Base-by-base conservation (phyloP, 345 rosid genomes). In the Trapa bicornis region DNA sequence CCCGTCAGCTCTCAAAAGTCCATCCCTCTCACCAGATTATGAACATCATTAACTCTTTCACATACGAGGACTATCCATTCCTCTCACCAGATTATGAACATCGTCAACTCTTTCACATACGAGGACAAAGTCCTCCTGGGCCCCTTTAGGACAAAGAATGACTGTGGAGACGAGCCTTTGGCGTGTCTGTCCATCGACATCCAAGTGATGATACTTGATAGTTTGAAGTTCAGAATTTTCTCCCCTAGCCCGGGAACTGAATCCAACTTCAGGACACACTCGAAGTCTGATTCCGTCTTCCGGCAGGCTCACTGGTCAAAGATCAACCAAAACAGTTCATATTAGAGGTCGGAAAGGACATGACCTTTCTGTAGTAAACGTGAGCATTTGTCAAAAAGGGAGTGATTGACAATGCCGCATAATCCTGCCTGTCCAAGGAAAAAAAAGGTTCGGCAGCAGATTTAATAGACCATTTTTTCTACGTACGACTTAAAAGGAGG, bases 401-500 rank as follows among this genome's bases (percentile, higher is more conserved):
- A 22, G 60, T 54, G 17, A 6, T 54, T 54, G 60, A 54, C 60
- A 54, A n/a, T 54, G 35, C 43, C 1, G 4, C 6, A 41, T 22
- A 22, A 22, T 52, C 4, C 13, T 8, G 60, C 22, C 60, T 3
- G 35, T 22, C 60, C 33, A n/a, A n/a, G 60, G 22, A 54, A 66
- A 36, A 54, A 54, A 66, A 36, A 35, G 56, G 45, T 50, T 66
- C 6, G 69, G 60, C 45, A n/a, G 69, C 56, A 57, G 45, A 37
- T 36, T 66, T 66, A 36, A 3, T 66, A 36, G 60, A 50, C 69
- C 15, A 41, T 54, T 54, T 54, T 53, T 53, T 53, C 4, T 3
- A 53, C 16, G 7, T 11, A 53, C 16, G 58, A 2, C 58, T 53
- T n/a, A 5, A 53, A 39, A 53, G 32, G 33, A 53, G 32, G 33